These are phyloP conservation scores for Pythium insidiosum DNA, from an alignment of 352 stramenopile genomes.

Conservation along the genomic window DNA sequence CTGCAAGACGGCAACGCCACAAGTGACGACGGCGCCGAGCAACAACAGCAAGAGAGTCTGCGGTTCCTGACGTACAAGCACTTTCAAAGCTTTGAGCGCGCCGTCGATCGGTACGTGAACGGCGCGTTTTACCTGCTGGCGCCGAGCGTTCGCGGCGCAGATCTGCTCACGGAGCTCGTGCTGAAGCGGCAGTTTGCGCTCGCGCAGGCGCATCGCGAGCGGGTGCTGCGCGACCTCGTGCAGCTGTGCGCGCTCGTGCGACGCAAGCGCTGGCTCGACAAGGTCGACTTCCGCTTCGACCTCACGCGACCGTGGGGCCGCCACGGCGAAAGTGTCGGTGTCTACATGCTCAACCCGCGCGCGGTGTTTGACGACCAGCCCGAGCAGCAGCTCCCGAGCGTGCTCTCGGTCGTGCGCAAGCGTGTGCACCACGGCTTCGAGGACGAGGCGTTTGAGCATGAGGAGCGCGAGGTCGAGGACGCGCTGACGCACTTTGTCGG, in stretches of 20 bases:
- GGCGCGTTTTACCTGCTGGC: constrained; percentile 52
- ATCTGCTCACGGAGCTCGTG: constrained; percentile 47
- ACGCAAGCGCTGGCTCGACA: constrained; percentile 63
- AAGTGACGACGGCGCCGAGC: no score
- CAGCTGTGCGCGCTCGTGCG: constrained; percentile 45
- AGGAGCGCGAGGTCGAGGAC: constrained; percentile 27
- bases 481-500: constrained; percentile 57
- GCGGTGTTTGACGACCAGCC: constrained; percentile 26
- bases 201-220: constrained; percentile 39
- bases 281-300: constrained; percentile 67
- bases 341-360: constrained; percentile 38
- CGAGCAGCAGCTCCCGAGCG: constrained; percentile 39
- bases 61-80: constrained; percentile 47
- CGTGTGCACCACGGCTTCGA: constrained; percentile 61
- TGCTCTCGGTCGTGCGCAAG: constrained; percentile 53
- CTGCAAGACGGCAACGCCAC: background rate
- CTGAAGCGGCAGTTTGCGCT: constrained; percentile 41
- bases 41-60: no score
- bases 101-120: constrained; percentile 58
- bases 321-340: constrained; percentile 30
- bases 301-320: constrained; percentile 55
- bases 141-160: constrained; percentile 30
- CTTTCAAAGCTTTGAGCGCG: constrained; percentile 34
- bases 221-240: constrained; percentile 43
- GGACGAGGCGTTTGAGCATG: constrained; percentile 43